Percentiles rank a stretch among this genome's conserved stretches.
These are phyloP conservation scores for Rhexocercosporidium sp. DNA, from an alignment of 2,329 filamentous ascomycete genomes.

Conservation along the genomic window DNA sequence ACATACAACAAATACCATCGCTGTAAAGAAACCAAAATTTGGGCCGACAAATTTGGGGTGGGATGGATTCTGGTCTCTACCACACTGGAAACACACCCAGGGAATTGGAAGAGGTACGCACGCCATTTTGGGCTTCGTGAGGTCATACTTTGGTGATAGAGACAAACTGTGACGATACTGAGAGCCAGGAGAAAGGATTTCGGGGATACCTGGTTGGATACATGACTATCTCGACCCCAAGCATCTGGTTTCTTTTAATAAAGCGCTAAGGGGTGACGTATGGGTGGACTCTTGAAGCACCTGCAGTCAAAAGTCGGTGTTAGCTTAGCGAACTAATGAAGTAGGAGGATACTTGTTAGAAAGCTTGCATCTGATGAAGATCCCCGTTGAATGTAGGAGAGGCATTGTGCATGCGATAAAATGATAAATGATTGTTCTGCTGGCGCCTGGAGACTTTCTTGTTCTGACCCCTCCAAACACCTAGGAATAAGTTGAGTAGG, in stretches of 20 bases:
- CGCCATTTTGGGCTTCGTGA: constrained; percentile 14
- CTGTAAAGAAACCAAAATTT: constrained; percentile 53
- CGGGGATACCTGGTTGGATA: neutral
- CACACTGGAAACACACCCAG: constrained; percentile 48
- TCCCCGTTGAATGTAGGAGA: neutral
- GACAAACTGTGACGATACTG: neutral
- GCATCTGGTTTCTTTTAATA: neutral
- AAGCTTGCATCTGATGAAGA: neutral
- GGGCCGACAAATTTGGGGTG: constrained; percentile 62
- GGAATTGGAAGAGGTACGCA: constrained; percentile 21
- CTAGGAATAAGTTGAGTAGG: neutral
- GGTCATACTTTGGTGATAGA: neutral
- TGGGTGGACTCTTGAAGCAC: neutral
- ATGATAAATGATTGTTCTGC: no score
- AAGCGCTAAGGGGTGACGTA: neutral
- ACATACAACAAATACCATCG: constrained; percentile 55
- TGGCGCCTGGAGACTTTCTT: neutral
- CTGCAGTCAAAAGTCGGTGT: neutral
- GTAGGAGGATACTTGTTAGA: neutral
- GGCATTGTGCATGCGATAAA: neutral
- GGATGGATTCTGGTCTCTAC: constrained; percentile 61
- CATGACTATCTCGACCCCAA: neutral
- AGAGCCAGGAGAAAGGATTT: neutral
- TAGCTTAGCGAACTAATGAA: neutral
- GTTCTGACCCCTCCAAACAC: neutral